These are phyloP conservation scores for Rutidosis leptorrhynchoides DNA, from an alignment of 129 eudicot species.

Conservation along the genomic window DNA sequence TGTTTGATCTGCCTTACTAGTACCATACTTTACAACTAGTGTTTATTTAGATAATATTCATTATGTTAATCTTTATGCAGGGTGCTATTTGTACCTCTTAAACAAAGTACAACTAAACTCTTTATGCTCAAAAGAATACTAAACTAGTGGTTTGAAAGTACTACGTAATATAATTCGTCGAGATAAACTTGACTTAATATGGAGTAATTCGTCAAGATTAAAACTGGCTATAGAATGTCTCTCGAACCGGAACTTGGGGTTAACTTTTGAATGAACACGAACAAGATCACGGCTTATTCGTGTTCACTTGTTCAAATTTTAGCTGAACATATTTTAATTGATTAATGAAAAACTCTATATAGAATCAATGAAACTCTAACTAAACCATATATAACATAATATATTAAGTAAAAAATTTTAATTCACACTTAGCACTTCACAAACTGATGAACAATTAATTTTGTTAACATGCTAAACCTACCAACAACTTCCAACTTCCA, in stretches of 20 bases:
- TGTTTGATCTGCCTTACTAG: conserved; percentile 11
- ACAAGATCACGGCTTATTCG: not conserved
- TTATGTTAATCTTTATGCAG: no score
- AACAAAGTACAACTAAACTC: not conserved
- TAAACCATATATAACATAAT: no score
- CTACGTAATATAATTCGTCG: not conserved
- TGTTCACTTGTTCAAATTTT: not conserved
- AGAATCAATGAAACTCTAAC: no score
- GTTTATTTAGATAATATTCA: no score
- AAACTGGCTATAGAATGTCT: not conserved
- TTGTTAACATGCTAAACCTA: no score
- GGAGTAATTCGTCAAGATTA: not conserved
- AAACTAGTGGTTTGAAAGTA: not conserved
- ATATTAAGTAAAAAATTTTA: no score
- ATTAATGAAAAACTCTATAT: no score
- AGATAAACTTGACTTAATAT: not conserved
- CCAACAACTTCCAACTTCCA: conserved; percentile 7
- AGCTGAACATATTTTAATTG: no score
- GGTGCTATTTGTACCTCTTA: no score
- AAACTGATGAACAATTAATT: no score
- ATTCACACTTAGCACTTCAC: no score
- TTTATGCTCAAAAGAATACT: no score
- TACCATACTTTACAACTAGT: conserved; percentile 2
- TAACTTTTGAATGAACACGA: not conserved
- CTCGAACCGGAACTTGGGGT: not conserved